A percentile compares a stretch with the other conserved stretches of the same genome.
phyloP scores from a whole-genome alignment of 2,329 filamentous ascomycete species.

The Alternaria sp. region DNA sequence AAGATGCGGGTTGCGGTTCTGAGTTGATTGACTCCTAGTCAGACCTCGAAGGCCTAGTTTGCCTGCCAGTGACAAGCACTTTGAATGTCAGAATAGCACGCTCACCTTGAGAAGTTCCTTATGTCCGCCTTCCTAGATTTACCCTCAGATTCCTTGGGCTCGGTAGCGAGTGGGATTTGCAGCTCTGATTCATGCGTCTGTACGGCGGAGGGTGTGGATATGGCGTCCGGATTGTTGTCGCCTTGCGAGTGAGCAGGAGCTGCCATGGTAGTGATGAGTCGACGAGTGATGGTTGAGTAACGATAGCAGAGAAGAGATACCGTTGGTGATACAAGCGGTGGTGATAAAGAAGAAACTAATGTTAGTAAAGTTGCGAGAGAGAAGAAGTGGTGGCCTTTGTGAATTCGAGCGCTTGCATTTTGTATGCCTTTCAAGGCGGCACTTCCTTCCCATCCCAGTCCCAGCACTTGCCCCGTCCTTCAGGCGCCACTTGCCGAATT shows the following conservation, averaged over 20 bases:
- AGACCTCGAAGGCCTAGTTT: background rate
- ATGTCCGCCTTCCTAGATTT: background rate
- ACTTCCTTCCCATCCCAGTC: constrained; percentile 53
- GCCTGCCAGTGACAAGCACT: background rate
- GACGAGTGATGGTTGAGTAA: background rate
- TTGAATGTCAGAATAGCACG: background rate
- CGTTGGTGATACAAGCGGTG: background rate
- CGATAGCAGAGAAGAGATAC: background rate
- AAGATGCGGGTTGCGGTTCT: background rate
- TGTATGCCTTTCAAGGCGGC: constrained; percentile 36
- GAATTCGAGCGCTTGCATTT: constrained; percentile 1
- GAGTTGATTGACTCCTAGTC: constrained; percentile 4
- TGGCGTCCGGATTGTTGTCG: background rate
- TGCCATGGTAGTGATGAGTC: constrained; percentile 1
- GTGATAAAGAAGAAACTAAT: background rate
- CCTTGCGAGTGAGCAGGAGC: background rate
- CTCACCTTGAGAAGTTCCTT: background rate
- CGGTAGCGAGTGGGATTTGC: background rate
- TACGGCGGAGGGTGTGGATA: background rate
- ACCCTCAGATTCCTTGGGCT: background rate
- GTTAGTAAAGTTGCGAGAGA: background rate
- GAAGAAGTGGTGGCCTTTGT: background rate
- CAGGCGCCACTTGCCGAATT: constrained; percentile 70
- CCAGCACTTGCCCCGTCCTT: constrained; percentile 51
- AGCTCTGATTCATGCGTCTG: background rate